These are phyloP conservation scores for Graphium sp. DNA, from an alignment of 2,329 filamentous ascomycete species.

Conservation along the genomic window DNA sequence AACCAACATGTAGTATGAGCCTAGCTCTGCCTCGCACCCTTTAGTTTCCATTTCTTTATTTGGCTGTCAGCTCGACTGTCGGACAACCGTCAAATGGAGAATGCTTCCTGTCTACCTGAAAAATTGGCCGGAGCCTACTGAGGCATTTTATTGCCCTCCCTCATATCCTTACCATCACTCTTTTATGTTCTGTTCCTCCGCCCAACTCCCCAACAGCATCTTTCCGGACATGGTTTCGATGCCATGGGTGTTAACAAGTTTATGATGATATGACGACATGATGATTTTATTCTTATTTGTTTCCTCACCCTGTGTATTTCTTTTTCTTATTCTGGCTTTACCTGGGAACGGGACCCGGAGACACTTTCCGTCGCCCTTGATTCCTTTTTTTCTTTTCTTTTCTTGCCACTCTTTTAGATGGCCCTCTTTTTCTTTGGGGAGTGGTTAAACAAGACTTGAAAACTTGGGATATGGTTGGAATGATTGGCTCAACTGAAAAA, in stretches of 20 bases:
- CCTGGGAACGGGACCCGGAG: no score
- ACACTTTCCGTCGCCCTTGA: no score
- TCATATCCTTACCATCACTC: not conserved
- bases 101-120: not conserved
- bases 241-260: slow-evolving; percentile 1
- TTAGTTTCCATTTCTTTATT: slow-evolving; percentile 2
- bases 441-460: no score
- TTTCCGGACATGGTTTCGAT: slow-evolving; percentile 1
- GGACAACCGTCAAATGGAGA: not conserved
- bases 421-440: slow-evolving; percentile 1
- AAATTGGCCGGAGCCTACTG: no score
- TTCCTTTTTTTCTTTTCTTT: slow-evolving; percentile 4
- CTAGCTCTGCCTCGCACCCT: slow-evolving; percentile 4
- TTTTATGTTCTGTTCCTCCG: not conserved
- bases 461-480: not conserved
- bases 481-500: slow-evolving; percentile 1
- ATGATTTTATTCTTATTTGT: slow-evolving; percentile 2
- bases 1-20: slow-evolving; percentile 1
- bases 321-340: slow-evolving; percentile 1
- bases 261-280: slow-evolving; percentile 2
- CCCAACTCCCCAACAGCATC: not conserved
- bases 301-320: slow-evolving; percentile 1
- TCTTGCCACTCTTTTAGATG: slow-evolving; percentile 5
- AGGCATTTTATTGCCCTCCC: slow-evolving; percentile 1
- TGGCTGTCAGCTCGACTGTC: not conserved